These are phyloP conservation scores for Oenanthe sinensis DNA, from an alignment of 129 eudicot genomes.

Conservation along the genomic window DNA sequence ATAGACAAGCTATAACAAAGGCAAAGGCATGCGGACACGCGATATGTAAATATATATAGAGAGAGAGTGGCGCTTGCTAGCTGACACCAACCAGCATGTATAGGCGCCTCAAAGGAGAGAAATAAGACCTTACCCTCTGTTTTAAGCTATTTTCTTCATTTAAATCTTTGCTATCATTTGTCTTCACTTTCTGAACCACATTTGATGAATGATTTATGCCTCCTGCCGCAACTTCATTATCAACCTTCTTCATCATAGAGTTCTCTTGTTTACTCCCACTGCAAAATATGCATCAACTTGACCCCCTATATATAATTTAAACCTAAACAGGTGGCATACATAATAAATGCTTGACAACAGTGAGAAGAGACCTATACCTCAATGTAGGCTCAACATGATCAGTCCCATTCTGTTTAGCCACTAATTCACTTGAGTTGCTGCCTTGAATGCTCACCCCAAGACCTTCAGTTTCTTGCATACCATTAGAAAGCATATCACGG, in stretches of 20 bases:
- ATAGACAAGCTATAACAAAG: background rate
- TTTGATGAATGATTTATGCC: constrained; percentile 28
- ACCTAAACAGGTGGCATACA: constrained; percentile 1
- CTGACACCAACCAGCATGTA: background rate
- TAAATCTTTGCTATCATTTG: constrained; percentile 41
- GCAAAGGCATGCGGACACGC: background rate
- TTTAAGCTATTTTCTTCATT: constrained; percentile 36
- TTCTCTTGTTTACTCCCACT: constrained; percentile 36
- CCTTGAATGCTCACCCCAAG: background rate
- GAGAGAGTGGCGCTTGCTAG: background rate
- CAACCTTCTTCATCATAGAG: constrained; percentile 34
- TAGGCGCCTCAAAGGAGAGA: background rate
- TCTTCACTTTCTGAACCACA: constrained; percentile 16
- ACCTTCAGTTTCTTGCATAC: constrained; percentile 20
- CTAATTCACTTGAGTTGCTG: background rate
- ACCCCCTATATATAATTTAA: background rate
- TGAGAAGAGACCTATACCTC: constrained; percentile 33
- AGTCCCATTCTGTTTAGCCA: constrained; percentile 32
- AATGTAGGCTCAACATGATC: constrained; percentile 17
- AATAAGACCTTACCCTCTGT: constrained; percentile 40
- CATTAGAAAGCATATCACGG: constrained; percentile 36
- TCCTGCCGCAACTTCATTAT: constrained; percentile 17
- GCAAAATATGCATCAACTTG: constrained; percentile 3
- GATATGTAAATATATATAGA: background rate
- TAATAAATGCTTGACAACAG: background rate